These are phyloP conservation scores for Salix exigua DNA, from an alignment of 345 rosid species.

Conservation along the genomic window DNA sequence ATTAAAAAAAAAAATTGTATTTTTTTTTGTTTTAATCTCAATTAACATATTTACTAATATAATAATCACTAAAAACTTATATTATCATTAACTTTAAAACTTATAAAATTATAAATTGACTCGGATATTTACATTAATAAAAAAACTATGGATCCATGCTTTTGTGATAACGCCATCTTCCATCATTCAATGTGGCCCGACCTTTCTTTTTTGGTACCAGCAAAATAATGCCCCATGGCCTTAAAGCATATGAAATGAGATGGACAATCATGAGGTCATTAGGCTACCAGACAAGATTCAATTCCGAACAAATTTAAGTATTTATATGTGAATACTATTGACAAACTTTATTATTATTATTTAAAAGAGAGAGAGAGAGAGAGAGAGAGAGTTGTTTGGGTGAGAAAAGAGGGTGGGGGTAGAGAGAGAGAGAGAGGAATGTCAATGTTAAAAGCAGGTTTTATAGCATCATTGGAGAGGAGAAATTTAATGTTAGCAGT, in stretches of 20 bases:
- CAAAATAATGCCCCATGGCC: neutral
- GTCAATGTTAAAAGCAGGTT: neutral
- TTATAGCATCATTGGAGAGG: neutral
- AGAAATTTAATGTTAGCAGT: neutral
- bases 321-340: too few species aligned
- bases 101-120: too few species aligned
- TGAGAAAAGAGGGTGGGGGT: neutral
- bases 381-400: neutral
- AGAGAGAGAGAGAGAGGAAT: neutral
- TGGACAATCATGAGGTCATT: neutral
- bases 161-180: neutral
- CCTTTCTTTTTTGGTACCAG: neutral
- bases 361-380: too few species aligned
- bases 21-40: too few species aligned
- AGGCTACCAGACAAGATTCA: neutral
- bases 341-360: too few species aligned
- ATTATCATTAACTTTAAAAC: too few species aligned
- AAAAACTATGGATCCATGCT: neutral
- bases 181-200: neutral
- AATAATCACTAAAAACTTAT: too few species aligned
- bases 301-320: too few species aligned
- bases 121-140: fast-evolving
- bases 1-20: too few species aligned
- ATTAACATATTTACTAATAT: too few species aligned
- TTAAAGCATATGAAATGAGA: neutral